phyloP scores from a whole-genome alignment of 2,329 filamentous ascomycete genomes.

The Fusarium falciforme region DNA sequence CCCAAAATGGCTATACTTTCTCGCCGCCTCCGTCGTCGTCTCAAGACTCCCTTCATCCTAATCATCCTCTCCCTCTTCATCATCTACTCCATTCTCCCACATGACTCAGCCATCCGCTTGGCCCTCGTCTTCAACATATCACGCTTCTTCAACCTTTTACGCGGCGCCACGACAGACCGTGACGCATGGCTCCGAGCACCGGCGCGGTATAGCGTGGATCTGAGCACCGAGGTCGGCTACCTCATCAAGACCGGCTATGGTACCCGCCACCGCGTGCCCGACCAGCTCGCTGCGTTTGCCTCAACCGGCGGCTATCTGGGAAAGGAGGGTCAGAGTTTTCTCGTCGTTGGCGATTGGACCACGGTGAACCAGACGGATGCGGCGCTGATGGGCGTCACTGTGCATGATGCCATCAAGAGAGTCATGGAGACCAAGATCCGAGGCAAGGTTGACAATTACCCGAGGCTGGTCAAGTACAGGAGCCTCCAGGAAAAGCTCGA shows the following conservation, averaged over 20 bases:
- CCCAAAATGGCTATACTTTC: conserved; percentile 39
- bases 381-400: conserved; percentile 46
- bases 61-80: conserved; percentile 42
- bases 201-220: conserved; percentile 57
- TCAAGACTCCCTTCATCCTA: conserved; percentile 37
- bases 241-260: conserved; percentile 69
- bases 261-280: conserved; percentile 60
- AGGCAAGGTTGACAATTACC: conserved; percentile 42
- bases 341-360: conserved; percentile 65
- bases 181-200: conserved; percentile 56
- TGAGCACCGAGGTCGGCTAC: conserved; percentile 60
- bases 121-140: conserved; percentile 49
- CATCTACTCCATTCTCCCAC: conserved; percentile 47
- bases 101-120: conserved; percentile 48
- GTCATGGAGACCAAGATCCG: conserved; percentile 49
- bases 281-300: conserved; percentile 58
- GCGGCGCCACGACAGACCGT: conserved; percentile 42
- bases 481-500: conserved; percentile 53
- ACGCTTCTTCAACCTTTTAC: conserved; percentile 48
- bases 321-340: conserved; percentile 54
- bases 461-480: conserved; percentile 55
- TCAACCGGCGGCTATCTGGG: conserved; percentile 48
- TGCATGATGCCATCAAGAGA: conserved; percentile 56
- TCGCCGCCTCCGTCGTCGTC: conserved; percentile 46
- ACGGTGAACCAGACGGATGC: conserved; percentile 48